These are phyloP conservation scores for Russula sp. DNA, from an alignment of 768 basidiomycete genomes.

Conservation along the genomic window DNA sequence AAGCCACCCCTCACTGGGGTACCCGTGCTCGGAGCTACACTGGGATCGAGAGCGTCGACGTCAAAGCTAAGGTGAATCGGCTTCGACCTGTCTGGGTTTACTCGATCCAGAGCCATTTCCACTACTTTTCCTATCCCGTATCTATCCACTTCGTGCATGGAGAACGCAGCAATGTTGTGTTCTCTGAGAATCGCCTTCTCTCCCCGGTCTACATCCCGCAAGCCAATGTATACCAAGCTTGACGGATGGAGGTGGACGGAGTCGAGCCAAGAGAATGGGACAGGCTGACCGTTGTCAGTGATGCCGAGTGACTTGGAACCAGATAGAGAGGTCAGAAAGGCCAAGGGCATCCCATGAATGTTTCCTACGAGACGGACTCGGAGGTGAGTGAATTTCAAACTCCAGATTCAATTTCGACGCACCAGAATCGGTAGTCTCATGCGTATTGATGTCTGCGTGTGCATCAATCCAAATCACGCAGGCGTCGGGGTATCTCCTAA, in stretches of 20 bases:
- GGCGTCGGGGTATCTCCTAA: conserved; percentile 68
- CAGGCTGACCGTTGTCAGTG: not conserved
- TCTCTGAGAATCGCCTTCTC: conserved; percentile 88
- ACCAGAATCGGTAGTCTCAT: conserved; percentile 75
- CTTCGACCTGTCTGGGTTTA: conserved; percentile 76
- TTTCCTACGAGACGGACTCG: conserved; percentile 65
- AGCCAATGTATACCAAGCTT: conserved; percentile 92
- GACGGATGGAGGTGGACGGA: conserved; percentile 60
- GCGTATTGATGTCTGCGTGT: conserved; percentile 95
- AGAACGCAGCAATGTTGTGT: conserved; percentile 69
- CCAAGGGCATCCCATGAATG: conserved; percentile 97
- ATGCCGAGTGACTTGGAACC: conserved; percentile 17
- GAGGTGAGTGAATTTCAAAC: not conserved
- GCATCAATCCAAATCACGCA: conserved; percentile 97
- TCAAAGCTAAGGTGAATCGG: conserved; percentile 98
- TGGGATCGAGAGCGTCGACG: conserved; percentile 91
- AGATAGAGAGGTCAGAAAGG: conserved; percentile 68
- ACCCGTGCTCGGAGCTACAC: conserved; percentile 93
- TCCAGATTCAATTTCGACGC: conserved; percentile 25
- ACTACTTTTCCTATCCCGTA: conserved; percentile 93
- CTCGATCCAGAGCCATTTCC: conserved; percentile 93
- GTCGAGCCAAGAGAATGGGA: conserved; percentile 54
- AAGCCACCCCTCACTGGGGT: conserved; percentile 94
- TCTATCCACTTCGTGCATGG: conserved; percentile 64
- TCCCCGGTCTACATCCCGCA: conserved; percentile 86